Base-by-base conservation (phyloP, 1,139 yeast genomes). In the Geotrichum europaeum region DNA sequence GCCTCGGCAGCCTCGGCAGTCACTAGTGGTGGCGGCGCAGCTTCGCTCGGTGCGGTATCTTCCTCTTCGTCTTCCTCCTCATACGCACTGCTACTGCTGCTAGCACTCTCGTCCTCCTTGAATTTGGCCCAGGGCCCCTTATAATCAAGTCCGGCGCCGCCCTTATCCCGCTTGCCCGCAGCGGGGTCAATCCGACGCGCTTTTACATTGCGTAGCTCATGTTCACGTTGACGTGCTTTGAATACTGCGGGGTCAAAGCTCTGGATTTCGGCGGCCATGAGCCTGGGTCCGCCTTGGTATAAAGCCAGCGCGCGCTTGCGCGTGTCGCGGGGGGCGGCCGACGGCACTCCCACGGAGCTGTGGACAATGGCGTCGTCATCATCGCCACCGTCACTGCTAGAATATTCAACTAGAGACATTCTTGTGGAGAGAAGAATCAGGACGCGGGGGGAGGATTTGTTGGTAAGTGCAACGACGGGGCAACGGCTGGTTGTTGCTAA, bases 111-210 rank as follows among this genome's bases (percentile, higher is more conserved):
- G 25, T 57, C 60, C 12, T 58, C 51, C 12, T 58, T 66, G 59
- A 78, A 82, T 25, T 74, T 73, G 0, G 86, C 87, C 87, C 88
- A 84, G 0, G 89, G 86, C 0, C 87, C 88, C 51, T 70, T 67
- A 65, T 79, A 84, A 4, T 78, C 79, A 45, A 72, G 18, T 63
- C 66, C 59, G 73, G 71, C 53, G 81, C 66, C 59, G 71, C 70
- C 9, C 67, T 66, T 60, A 70, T 74, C 20, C 68, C 64, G 15
- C 60, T 67, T 60, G 20, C 36, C 43, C 34, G 28, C 57, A 24
- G 18, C 25, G 36, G 34, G 49, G 12, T 25, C 34, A 43, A 55
- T 28, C 32, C 20, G 36, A 45, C 49, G 32, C 53, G 25, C 43
- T 50, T 50, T n/a, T 25, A 51, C 15, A 43, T 55, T 20, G 43